Conservation (phyloP, 2,329 filamentous ascomycete genomes). For the Cladophialophora psammophila region DNA sequence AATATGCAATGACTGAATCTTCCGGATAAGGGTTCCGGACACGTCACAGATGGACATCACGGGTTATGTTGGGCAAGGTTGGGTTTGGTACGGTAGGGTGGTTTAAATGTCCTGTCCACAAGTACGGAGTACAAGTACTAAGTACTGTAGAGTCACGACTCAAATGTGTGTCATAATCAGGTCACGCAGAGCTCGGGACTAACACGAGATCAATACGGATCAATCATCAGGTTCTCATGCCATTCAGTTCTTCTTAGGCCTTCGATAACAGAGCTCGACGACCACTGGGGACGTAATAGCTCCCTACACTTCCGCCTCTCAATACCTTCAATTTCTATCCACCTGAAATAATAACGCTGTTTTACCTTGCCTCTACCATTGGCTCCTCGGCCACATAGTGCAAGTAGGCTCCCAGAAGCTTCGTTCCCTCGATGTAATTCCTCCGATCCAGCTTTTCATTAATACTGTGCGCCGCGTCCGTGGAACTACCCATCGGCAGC, state of each 20-base stretch:
- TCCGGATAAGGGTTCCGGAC: neutral
- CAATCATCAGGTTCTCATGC: neutral
- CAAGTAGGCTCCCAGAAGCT: conserved; percentile 91
- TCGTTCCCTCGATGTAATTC: conserved; percentile 98
- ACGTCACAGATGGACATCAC: neutral
- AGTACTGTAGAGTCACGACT: no score
- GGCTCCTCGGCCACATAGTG: conserved; percentile 96
- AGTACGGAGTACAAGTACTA: no score
- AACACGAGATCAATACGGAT: neutral
- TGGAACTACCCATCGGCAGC: conserved; percentile 95
- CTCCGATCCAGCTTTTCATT: conserved; percentile 97
- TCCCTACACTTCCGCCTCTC: neutral
- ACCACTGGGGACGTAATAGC: neutral
- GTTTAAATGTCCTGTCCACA: neutral
- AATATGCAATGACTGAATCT: neutral
- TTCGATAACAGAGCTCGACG: neutral
- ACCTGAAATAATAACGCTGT: neutral
- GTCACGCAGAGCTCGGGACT: neutral
- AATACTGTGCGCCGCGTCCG: conserved; percentile 94
- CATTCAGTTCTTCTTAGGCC: neutral
- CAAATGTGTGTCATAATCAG: neutral
- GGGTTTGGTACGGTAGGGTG: neutral
- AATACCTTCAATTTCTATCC: neutral
- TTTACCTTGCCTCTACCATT: conserved; percentile 45
- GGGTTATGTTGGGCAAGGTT: neutral